Evolutionary conservation across 192 early-diverging fungal species (phyloP).

Genomic region (Phycomyces nitens): DNA sequence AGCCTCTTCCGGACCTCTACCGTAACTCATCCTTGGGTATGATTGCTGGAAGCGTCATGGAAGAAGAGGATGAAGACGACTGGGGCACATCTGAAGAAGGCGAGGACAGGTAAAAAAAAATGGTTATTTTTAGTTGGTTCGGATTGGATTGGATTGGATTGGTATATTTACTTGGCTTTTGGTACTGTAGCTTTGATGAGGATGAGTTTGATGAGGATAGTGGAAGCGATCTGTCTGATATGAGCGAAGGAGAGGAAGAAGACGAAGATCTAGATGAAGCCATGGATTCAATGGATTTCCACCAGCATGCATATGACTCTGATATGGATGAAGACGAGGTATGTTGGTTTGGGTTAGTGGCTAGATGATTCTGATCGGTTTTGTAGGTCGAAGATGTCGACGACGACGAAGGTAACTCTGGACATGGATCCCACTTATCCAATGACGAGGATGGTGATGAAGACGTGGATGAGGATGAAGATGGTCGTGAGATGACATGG

Average conservation of each 20-base stretch:
- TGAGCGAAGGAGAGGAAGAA: constrained; percentile 50
- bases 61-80: constrained; percentile 66
- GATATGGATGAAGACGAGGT: constrained; percentile 51
- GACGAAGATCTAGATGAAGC: constrained; percentile 60
- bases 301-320: constrained; percentile 41
- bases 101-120: constrained; percentile 20
- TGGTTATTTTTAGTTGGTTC: no score
- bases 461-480: constrained; percentile 56
- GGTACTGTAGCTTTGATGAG: constrained; percentile 46
- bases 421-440: constrained; percentile 40
- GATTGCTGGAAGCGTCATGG: constrained; percentile 69
- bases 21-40: constrained; percentile 80
- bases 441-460: constrained; percentile 37
- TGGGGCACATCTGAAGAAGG: constrained; percentile 20
- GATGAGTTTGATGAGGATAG: constrained; percentile 70
- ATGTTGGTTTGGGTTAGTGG: neutral
- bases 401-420: constrained; percentile 45
- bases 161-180: neutral
- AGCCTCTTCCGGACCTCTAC: constrained; percentile 69
- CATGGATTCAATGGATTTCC: constrained; percentile 52
- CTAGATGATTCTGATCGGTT: neutral
- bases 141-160: no score
- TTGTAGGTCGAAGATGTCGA: constrained; percentile 20
- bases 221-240: constrained; percentile 58
- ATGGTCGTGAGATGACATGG: constrained; percentile 56